Conservation (phyloP, 371 early-diverging fungal species). For the Rhizopus arrhizus region DNA sequence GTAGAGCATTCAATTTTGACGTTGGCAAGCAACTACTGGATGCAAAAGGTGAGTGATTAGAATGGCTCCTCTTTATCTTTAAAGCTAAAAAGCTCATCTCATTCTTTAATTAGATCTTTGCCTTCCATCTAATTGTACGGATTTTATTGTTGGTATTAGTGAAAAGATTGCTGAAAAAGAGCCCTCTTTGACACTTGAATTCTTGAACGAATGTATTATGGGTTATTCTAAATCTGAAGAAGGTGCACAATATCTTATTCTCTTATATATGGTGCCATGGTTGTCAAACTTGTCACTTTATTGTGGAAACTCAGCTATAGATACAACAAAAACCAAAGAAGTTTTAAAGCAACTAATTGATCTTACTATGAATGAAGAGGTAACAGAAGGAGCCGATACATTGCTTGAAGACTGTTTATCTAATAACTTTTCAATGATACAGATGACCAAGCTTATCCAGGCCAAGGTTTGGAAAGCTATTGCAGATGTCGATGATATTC, state of each 20-base stretch:
- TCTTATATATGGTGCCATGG: slow-evolving; percentile 91
- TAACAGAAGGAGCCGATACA: slow-evolving; percentile 17
- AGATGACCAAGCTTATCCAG: slow-evolving; percentile 78
- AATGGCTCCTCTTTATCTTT: not conserved
- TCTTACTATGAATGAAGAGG: slow-evolving; percentile 78
- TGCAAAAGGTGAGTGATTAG: slow-evolving; percentile 60
- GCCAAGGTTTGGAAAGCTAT: slow-evolving; percentile 81
- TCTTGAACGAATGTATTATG: slow-evolving; percentile 80
- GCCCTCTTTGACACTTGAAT: slow-evolving; percentile 80
- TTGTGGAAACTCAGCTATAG: slow-evolving; percentile 40
- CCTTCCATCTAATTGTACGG: slow-evolving; percentile 82
- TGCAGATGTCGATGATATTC: slow-evolving; percentile 73
- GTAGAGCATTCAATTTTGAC: slow-evolving; percentile 76
- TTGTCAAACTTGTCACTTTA: slow-evolving; percentile 71
- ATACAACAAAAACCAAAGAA: slow-evolving; percentile 65
- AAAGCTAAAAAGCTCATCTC: not conserved
- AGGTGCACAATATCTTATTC: slow-evolving; percentile 69
- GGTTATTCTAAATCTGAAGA: slow-evolving; percentile 77
- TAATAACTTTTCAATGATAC: slow-evolving; percentile 3
- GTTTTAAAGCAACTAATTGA: slow-evolving; percentile 75
- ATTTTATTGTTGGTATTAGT: slow-evolving; percentile 78
- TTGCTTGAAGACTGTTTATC: not conserved
- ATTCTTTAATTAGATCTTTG: slow-evolving; percentile 62
- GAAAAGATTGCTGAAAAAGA: slow-evolving; percentile 74
- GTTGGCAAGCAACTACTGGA: slow-evolving; percentile 76